These are phyloP conservation scores for Sugiyamaella japonica DNA, from an alignment of 1,139 yeast species.

Conservation along the genomic window DNA sequence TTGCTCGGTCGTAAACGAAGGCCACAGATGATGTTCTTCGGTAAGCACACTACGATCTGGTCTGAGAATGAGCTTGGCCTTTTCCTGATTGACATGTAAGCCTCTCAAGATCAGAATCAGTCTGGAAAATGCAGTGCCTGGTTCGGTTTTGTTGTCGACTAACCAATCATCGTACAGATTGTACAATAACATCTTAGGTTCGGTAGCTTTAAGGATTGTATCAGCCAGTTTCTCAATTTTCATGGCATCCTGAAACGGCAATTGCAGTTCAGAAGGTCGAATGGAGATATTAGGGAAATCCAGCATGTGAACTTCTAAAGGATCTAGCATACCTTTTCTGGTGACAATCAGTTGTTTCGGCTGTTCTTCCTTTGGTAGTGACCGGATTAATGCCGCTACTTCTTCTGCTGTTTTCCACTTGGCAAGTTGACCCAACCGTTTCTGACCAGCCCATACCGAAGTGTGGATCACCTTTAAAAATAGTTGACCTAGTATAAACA, in stretches of 20 bases:
- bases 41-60: conserved; percentile 73
- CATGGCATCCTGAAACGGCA: conserved; percentile 88
- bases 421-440: conserved; percentile 87
- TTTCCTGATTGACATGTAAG: conserved; percentile 72
- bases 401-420: conserved; percentile 99
- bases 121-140: conserved; percentile 93
- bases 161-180: conserved; percentile 96
- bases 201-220: conserved; percentile 79
- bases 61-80: conserved; percentile 70
- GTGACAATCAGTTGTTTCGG: conserved; percentile 91
- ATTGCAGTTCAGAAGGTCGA: conserved; percentile 81
- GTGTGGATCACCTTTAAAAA: conserved; percentile 89
- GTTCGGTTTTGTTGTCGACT: conserved; percentile 51
- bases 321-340: conserved; percentile 89
- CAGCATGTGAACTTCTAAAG: conserved; percentile 93
- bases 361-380: conserved; percentile 90
- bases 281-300: conserved; percentile 93
- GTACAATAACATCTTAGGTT: conserved; percentile 89
- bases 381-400: conserved; percentile 85
- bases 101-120: conserved; percentile 78
- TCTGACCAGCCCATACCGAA: conserved; percentile 97
- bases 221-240: conserved; percentile 79
- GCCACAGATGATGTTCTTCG: conserved; percentile 89
- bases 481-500: conserved; percentile 53
- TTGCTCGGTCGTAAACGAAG: conserved; percentile 79